A percentile compares a stretch with the other conserved stretches of the same genome.
phyloP scores from a whole-genome alignment of 306 rosid genomes.

The Malus fusca region DNA sequence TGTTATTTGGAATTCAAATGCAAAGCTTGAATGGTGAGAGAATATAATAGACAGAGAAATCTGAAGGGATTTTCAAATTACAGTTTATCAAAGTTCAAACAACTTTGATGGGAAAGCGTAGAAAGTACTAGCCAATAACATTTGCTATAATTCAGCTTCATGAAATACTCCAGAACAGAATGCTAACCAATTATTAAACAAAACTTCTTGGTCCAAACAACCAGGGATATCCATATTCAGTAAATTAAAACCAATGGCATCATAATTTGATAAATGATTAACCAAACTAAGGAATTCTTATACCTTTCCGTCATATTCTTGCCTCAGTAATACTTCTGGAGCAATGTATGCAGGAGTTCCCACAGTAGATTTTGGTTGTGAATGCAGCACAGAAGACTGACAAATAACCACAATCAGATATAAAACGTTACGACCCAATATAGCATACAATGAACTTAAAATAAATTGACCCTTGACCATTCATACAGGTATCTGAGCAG shows the following conservation, averaged over 20 bases:
- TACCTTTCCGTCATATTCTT: slow-evolving; percentile 96
- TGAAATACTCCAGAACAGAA: background rate
- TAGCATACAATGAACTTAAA: background rate
- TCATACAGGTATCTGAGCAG: background rate
- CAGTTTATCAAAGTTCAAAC: background rate
- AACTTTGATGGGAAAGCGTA: background rate
- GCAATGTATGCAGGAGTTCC: slow-evolving; percentile 99
- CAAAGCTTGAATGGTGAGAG: background rate
- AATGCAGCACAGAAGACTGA: slow-evolving; percentile 92
- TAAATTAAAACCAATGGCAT: background rate
- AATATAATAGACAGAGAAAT: background rate
- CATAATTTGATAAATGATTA: background rate
- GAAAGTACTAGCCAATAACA: background rate
- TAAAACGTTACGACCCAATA: background rate
- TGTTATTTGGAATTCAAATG: background rate
- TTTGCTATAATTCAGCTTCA: background rate
- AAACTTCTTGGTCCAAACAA: background rate
- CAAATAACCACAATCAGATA: slow-evolving; percentile 19
- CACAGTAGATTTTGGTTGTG: slow-evolving; percentile 94
- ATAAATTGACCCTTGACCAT: background rate
- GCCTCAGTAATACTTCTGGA: slow-evolving; percentile 81
- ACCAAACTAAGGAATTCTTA: slow-evolving; percentile 1
- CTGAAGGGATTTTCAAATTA: background rate
- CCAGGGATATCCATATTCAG: background rate
- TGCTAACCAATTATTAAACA: background rate